Evolutionary conservation across 2,329 filamentous ascomycete genomes (phyloP).

Genomic region (Aspergillus sp.): DNA sequence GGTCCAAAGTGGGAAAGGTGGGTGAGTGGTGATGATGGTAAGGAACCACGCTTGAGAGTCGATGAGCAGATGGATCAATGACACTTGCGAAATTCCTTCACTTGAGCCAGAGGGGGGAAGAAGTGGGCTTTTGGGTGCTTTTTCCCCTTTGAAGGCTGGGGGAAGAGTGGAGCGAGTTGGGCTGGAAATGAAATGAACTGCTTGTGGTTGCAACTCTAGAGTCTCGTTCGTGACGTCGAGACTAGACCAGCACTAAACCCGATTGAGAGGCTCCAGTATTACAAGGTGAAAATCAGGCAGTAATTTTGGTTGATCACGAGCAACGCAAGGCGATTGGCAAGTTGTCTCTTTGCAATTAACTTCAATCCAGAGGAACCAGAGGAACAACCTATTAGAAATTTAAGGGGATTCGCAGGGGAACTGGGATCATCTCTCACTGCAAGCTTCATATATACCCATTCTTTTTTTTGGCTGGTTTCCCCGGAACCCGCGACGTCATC

Average conservation of each 20-base stretch:
- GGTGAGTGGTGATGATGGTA: not conserved
- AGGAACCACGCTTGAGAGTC: conserved; percentile 7
- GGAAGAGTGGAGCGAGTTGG: conserved; percentile 1
- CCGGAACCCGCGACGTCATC: conserved; percentile 23
- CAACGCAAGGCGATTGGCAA: conserved; percentile 3
- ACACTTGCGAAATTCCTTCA: conserved; percentile 2
- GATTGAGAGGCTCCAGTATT: too few species aligned
- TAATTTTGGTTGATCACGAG: conserved; percentile 9
- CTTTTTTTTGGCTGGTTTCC: not conserved
- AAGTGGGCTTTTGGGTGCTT: not conserved
- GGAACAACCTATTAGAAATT: not conserved
- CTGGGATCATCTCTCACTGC: not conserved
- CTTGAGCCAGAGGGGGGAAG: not conserved
- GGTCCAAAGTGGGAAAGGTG: not conserved
- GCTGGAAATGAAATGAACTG: not conserved
- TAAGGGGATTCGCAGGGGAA: not conserved
- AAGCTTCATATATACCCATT: conserved; percentile 2
- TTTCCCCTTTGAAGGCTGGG: not conserved
- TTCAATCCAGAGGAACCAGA: conserved; percentile 10
- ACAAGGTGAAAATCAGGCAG: not conserved
- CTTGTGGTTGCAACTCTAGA: conserved; percentile 5
- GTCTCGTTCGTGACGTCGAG: conserved; percentile 27
- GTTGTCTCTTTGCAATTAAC: conserved; percentile 1
- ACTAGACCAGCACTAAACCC: conserved; percentile 6
- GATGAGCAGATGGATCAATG: conserved; percentile 9